Evolutionary conservation across 306 rosid species (phyloP).

Genomic region (Inga laurina): DNA sequence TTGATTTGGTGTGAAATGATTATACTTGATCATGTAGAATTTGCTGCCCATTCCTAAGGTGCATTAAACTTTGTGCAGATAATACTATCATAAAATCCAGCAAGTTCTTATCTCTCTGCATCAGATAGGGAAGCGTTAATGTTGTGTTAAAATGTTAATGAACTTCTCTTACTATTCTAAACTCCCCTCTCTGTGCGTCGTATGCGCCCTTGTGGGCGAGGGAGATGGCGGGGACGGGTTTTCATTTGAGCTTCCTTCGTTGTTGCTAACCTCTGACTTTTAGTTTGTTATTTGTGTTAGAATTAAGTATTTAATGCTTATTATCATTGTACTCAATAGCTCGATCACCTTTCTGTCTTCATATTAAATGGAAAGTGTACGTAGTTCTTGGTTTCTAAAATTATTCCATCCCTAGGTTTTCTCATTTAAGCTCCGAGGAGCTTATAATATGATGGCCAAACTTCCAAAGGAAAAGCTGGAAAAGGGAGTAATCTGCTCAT

Average conservation of each 20-base stretch:
- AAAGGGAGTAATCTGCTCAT: slow-evolving; percentile 89
- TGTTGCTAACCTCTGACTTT: slow-evolving; percentile 55
- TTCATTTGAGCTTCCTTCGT: not conserved
- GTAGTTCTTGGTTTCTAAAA: slow-evolving; percentile 11
- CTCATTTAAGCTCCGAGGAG: slow-evolving; percentile 96
- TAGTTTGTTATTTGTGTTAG: not conserved
- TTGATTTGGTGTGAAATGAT: not conserved
- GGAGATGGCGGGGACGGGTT: not conserved
- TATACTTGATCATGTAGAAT: not conserved
- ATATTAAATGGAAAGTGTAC: not conserved
- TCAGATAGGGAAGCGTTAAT: not conserved
- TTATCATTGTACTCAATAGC: not conserved
- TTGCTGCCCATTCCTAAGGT: not conserved
- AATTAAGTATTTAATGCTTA: not conserved
- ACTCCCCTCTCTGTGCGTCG: not conserved
- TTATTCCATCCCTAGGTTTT: slow-evolving; percentile 58
- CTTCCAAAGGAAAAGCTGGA: slow-evolving; percentile 65
- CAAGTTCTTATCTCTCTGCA: not conserved
- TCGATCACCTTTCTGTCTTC: not conserved
- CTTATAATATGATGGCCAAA: slow-evolving; percentile 97
- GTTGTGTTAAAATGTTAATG: not conserved
- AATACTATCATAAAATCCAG: not conserved
- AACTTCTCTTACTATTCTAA: not conserved
- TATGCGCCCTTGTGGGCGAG: not conserved
- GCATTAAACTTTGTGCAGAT: not conserved